A percentile compares a stretch with the other conserved stretches of the same genome.
Evolutionary conservation across 1,284 basidiomycete genomes (phyloP).

Genomic region (Leccinum brunneo-olivaceum): DNA sequence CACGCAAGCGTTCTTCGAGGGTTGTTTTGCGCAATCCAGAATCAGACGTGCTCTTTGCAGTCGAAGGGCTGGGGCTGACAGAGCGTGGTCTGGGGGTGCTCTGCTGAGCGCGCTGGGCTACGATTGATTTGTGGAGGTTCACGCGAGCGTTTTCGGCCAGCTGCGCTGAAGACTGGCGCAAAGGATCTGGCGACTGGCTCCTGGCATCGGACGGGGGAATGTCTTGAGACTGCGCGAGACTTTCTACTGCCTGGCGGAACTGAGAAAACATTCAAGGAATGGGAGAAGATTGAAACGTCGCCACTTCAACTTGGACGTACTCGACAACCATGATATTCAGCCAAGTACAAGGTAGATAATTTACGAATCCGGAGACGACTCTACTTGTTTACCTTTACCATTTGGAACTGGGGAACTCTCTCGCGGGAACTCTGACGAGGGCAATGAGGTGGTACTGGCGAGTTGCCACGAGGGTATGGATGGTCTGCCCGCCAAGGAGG

Average conservation of each 20-base stretch:
- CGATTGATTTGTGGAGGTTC: conserved; percentile 58
- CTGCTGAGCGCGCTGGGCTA: conserved; percentile 43
- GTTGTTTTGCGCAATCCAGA: conserved; percentile 41
- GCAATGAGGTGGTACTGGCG: conserved; percentile 28
- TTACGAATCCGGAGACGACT: conserved; percentile 17
- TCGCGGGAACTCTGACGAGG: conserved; percentile 20
- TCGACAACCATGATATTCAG: conserved; percentile 1
- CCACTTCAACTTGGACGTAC: background rate
- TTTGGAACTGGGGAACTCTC: conserved; percentile 19
- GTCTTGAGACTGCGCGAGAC: conserved; percentile 40
- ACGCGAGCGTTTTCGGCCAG: conserved; percentile 54
- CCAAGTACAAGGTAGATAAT: conserved; percentile 3
- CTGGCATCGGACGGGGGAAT: conserved; percentile 20
- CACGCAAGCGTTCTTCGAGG: conserved; percentile 66
- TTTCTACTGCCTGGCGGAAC: conserved; percentile 55
- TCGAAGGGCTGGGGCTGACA: conserved; percentile 25
- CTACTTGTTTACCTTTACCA: conserved; percentile 45
- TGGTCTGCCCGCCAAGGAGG: conserved; percentile 48
- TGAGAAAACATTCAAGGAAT: conserved; percentile 57
- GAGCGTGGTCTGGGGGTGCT: conserved; percentile 35
- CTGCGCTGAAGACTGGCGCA: conserved; percentile 37
- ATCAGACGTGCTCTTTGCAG: conserved; percentile 16
- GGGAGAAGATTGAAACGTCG: background rate
- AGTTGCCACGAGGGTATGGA: conserved; percentile 88
- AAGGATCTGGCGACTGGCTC: conserved; percentile 33